Percentiles rank a stretch among this genome's conserved stretches.
Conservation (phyloP, 2,329 filamentous ascomycete genomes). For the Aspergillus proliferans region DNA sequence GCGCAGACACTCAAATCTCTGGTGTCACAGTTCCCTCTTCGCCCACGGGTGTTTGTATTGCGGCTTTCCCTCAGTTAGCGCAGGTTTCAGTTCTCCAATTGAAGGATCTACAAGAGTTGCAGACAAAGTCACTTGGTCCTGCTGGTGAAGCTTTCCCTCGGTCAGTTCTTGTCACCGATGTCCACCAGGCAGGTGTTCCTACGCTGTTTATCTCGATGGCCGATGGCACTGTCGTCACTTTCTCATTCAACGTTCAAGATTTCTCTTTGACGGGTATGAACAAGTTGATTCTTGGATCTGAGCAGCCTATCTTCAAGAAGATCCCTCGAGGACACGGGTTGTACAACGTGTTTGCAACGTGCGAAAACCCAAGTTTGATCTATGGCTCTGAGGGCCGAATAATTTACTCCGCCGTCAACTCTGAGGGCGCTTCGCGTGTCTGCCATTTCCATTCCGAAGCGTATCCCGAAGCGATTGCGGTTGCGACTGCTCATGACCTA, state of each 20-base stretch:
- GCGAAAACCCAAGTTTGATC: conserved; percentile 88
- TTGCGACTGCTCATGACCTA: conserved; percentile 70
- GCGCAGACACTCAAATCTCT: conserved; percentile 68
- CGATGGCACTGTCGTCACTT: conserved; percentile 84
- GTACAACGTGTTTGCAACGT: conserved; percentile 83
- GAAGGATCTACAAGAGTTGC: conserved; percentile 57
- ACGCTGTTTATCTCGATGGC: conserved; percentile 87
- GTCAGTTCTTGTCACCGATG: conserved; percentile 70
- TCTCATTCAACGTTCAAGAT: conserved; percentile 59
- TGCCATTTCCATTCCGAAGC: conserved; percentile 76
- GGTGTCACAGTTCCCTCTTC: conserved; percentile 70
- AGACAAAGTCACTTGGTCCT: conserved; percentile 56
- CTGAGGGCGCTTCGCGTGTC: conserved; percentile 74
- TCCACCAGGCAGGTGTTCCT: conserved; percentile 61
- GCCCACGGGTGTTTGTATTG: conserved; percentile 61
- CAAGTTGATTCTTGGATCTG: conserved; percentile 76
- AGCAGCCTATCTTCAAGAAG: conserved; percentile 73
- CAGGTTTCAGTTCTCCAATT: conserved; percentile 69
- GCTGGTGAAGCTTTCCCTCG: conserved; percentile 75
- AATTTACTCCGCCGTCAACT: conserved; percentile 88
- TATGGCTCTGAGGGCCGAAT: conserved; percentile 83
- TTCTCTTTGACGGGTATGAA: conserved; percentile 65
- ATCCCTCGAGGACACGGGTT: conserved; percentile 62
- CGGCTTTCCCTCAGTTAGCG: conserved; percentile 84
- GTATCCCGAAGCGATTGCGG: conserved; percentile 72